phyloP scores from a whole-genome alignment of 139 green algal species.

The Chlorella vulgaris region DNA sequence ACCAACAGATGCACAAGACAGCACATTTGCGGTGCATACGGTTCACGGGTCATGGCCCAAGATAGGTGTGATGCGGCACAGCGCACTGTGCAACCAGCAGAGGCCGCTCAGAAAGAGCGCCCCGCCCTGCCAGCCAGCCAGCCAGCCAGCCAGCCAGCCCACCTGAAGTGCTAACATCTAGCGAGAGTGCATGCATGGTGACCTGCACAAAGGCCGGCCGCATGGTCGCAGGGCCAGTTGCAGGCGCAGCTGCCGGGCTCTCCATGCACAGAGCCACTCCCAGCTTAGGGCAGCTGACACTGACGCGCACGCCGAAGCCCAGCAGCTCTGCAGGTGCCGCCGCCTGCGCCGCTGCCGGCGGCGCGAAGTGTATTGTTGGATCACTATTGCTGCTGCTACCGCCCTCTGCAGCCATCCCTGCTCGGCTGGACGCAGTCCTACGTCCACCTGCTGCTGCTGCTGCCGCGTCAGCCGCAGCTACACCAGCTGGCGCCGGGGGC shows the following conservation, averaged over 20 bases:
- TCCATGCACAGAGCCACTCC: constrained; percentile 43
- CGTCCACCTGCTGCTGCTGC: too few relatives aligned
- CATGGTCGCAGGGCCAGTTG: background rate
- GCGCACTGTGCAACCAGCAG: too few relatives aligned
- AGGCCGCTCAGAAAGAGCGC: too few relatives aligned
- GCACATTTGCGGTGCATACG: too few relatives aligned
- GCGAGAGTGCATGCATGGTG: constrained; percentile 22
- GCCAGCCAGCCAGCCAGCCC: too few relatives aligned
- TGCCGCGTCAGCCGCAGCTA: too few relatives aligned
- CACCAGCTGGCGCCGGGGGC: background rate
- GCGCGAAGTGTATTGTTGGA: too few relatives aligned
- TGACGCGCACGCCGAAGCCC: constrained; percentile 18
- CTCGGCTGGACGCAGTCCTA: too few relatives aligned
- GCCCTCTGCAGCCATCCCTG: background rate
- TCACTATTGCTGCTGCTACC: background rate
- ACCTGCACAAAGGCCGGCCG: constrained; percentile 35
- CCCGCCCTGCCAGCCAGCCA: too few relatives aligned
- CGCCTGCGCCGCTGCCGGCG: background rate
- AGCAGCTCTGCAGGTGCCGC: background rate
- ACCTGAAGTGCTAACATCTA: constrained; percentile 29
- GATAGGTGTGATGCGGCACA: too few relatives aligned
- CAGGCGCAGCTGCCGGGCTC: background rate
- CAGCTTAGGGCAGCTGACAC: constrained; percentile 52
- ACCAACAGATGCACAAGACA: too few relatives aligned
- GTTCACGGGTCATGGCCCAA: too few relatives aligned